phyloP scores from a whole-genome alignment of 2,329 filamentous ascomycete species.

The Aspergillus melleus region DNA sequence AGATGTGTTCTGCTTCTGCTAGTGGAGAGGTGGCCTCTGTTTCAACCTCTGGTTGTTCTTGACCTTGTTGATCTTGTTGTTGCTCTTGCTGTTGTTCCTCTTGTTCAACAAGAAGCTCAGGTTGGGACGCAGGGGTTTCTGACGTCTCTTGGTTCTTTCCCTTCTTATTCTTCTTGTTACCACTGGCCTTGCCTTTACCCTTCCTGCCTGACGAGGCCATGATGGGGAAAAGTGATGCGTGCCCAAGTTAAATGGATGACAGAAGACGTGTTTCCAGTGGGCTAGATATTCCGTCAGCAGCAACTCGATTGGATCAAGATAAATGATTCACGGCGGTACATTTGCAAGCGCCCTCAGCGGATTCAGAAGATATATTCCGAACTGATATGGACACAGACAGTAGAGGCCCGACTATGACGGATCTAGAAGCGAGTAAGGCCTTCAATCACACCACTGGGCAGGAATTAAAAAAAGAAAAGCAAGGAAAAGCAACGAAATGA shows the following conservation, averaged over 20 bases:
- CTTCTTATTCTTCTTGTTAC: conserved; percentile 37
- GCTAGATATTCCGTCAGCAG: conserved; percentile 26
- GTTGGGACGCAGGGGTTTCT: conserved; percentile 27
- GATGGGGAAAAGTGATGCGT: conserved; percentile 28
- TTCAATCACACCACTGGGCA: conserved; percentile 16
- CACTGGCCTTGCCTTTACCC: conserved; percentile 29
- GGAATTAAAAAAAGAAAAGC: conserved; percentile 7
- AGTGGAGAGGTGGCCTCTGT: conserved; percentile 8
- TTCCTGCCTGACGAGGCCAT: conserved; percentile 35
- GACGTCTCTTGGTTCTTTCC: conserved; percentile 30
- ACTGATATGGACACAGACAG: conserved; percentile 21
- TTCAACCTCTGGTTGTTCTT: conserved; percentile 3
- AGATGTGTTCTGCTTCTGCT: conserved; percentile 2
- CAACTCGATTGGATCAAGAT: conserved; percentile 27
- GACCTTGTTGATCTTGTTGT: conserved; percentile 2
- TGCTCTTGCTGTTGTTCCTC: conserved; percentile 19
- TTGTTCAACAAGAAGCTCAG: conserved; percentile 24
- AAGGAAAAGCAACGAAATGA: conserved; percentile 13
- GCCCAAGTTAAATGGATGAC: conserved; percentile 28
- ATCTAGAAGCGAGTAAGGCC: conserved; percentile 17
- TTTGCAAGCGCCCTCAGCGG: conserved; percentile 30
- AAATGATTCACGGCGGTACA: conserved; percentile 31
- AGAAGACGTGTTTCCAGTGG: conserved; percentile 36
- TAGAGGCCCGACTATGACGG: conserved; percentile 17
- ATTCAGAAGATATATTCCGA: conserved; percentile 35